phyloP scores from a whole-genome alignment of 176 grass and related monocot genomes.

The Puccinellia tenuiflora region DNA sequence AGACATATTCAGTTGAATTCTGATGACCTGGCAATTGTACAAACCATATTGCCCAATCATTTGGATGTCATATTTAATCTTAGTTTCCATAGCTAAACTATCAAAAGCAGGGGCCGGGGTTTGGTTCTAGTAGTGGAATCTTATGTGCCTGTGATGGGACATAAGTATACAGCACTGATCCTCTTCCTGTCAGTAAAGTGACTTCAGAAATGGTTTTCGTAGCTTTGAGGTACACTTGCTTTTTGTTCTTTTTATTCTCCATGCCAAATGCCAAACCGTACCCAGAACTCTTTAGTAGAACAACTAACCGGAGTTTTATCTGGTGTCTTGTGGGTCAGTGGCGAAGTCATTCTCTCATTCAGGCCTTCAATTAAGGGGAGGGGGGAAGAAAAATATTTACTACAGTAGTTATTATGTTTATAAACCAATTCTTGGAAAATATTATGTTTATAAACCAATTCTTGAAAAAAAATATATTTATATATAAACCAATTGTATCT shows the following conservation, averaged over 20 bases:
- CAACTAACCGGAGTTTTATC: not conserved
- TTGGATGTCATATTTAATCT: not conserved
- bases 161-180: not conserved
- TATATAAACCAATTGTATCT: no score
- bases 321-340: not conserved
- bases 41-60: constrained; percentile 7
- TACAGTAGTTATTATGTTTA: not conserved
- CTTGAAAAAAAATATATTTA: no score
- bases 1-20: not conserved
- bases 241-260: not conserved
- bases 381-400: not conserved
- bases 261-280: not conserved
- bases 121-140: not conserved
- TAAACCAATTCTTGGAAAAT: not conserved
- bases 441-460: no score
- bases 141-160: not conserved
- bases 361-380: no score
- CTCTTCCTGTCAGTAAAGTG: constrained; percentile 25
- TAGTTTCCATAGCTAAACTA: not conserved
- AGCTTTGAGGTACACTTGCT: constrained; percentile 9
- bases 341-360: not conserved
- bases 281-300: not conserved
- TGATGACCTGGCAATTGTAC: not conserved
- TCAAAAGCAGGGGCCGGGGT: not conserved
- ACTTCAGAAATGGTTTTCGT: not conserved